A percentile compares a stretch with the other conserved stretches of the same genome.
phyloP scores from a whole-genome alignment of 345 rosid genomes.

The Tarenaya hassleriana region DNA sequence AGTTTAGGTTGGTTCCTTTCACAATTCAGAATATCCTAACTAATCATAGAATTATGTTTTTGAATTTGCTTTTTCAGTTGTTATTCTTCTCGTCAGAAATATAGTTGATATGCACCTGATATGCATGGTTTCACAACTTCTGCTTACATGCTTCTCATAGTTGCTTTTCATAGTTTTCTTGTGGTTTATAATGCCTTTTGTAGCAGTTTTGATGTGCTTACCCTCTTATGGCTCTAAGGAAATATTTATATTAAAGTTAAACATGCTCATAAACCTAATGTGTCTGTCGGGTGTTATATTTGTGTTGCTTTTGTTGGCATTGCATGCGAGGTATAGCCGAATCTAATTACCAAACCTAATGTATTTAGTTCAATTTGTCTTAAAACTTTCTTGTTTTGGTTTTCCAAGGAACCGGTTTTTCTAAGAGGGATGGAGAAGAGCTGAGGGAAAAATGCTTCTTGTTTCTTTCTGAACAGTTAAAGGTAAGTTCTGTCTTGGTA shows the following conservation, averaged over 20 bases:
- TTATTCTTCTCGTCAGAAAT: not conserved
- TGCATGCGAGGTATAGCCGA: slow-evolving; percentile 1
- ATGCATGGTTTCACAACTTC: not conserved
- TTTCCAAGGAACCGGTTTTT: slow-evolving; percentile 66
- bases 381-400: not conserved
- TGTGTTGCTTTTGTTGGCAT: too few relatives aligned
- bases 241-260: too few relatives aligned
- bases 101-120: not conserved
- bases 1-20: slow-evolving; percentile 53
- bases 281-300: slow-evolving; percentile 2
- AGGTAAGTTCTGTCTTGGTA: slow-evolving; percentile 37
- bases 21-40: slow-evolving; percentile 1
- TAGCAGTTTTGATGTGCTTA: too few relatives aligned
- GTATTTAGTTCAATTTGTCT: not conserved
- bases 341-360: not conserved
- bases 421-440: slow-evolving; percentile 49
- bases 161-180: too few relatives aligned
- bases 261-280: too few relatives aligned
- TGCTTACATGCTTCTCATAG: not conserved
- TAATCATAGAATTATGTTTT: not conserved
- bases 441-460: slow-evolving; percentile 57
- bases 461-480: slow-evolving; percentile 51
- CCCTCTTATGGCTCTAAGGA: too few relatives aligned
- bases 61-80: not conserved
- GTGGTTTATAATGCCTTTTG: too few relatives aligned